phyloP scores from a whole-genome alignment of 139 green algal genomes.

The Picochlorum sp. region DNA sequence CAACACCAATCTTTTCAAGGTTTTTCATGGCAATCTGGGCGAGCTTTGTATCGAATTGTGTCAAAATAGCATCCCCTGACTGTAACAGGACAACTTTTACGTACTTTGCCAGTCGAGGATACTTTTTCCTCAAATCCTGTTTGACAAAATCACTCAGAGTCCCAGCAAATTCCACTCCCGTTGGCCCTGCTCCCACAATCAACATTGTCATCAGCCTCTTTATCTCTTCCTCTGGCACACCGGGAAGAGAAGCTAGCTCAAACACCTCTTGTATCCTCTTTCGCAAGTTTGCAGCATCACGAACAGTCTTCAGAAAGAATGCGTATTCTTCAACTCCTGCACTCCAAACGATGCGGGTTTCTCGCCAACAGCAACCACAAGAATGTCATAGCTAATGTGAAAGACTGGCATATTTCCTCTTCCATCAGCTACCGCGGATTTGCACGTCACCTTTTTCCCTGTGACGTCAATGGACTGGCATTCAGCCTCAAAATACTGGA shows the following conservation, averaged over 20 bases:
- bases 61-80: constrained; percentile 49
- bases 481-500: constrained; percentile 34
- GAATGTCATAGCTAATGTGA: constrained; percentile 57
- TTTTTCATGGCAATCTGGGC: constrained; percentile 67
- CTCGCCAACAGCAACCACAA: constrained; percentile 65
- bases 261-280: constrained; percentile 59
- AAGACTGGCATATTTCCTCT: constrained; percentile 47
- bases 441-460: constrained; percentile 22
- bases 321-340: constrained; percentile 69
- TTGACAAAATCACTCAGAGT: constrained; percentile 45
- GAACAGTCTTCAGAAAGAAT: constrained; percentile 57
- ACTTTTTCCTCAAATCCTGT: constrained; percentile 29
- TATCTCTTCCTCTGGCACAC: constrained; percentile 26
- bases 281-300: constrained; percentile 50
- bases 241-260: constrained; percentile 53
- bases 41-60: constrained; percentile 57
- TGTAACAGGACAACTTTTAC: constrained; percentile 64
- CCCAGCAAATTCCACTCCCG: constrained; percentile 74
- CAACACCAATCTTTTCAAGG: constrained; percentile 54
- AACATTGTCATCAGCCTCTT: constrained; percentile 63
- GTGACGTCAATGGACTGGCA: constrained; percentile 7
- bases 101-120: constrained; percentile 24
- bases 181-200: constrained; percentile 78
- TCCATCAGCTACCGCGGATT: constrained; percentile 31
- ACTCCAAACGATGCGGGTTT: constrained; percentile 83